A percentile compares a stretch with the other conserved stretches of the same genome.
Evolutionary conservation across 2,329 filamentous ascomycete genomes (phyloP).

Genomic region (Calonectria leucothoes): DNA sequence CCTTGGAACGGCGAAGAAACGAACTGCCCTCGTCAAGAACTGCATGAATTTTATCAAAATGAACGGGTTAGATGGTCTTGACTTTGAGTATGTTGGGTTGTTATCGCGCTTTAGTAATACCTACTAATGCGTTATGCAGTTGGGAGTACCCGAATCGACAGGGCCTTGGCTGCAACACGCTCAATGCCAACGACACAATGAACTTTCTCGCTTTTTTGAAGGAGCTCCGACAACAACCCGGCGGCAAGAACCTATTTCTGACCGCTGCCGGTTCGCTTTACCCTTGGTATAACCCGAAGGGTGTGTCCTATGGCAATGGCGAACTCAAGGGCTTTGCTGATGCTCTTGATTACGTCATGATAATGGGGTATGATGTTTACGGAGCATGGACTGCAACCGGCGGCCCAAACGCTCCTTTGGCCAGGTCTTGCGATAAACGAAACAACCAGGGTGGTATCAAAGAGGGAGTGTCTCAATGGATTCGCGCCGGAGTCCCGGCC

Average conservation of each 20-base stretch:
- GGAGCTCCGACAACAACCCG: constrained; percentile 28
- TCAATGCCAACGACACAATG: constrained; percentile 32
- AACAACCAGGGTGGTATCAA: constrained; percentile 31
- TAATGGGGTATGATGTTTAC: constrained; percentile 36
- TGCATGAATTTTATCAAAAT: constrained; percentile 28
- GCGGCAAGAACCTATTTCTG: constrained; percentile 22
- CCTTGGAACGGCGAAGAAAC: constrained; percentile 28
- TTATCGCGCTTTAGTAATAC: too few relatives aligned
- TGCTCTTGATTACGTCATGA: constrained; percentile 35
- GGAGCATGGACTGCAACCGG: constrained; percentile 30
- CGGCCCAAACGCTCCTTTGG: constrained; percentile 29
- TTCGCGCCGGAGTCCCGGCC: constrained; percentile 27
- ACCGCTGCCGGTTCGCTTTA: constrained; percentile 33
- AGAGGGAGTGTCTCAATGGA: constrained; percentile 23
- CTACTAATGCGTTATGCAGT: neutral
- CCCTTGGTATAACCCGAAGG: constrained; percentile 31
- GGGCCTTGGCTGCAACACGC: constrained; percentile 36
- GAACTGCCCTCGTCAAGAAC: constrained; percentile 27
- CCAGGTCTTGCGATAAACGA: constrained; percentile 21
- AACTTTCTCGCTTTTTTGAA: constrained; percentile 33
- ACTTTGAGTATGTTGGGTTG: constrained; percentile 28
- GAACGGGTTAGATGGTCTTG: constrained; percentile 28
- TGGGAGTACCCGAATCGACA: constrained; percentile 38
- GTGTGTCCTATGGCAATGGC: neutral
- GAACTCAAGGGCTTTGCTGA: constrained; percentile 29